Conservation (phyloP, 1,284 basidiomycete species). For the Marasmius tenuissimus region DNA sequence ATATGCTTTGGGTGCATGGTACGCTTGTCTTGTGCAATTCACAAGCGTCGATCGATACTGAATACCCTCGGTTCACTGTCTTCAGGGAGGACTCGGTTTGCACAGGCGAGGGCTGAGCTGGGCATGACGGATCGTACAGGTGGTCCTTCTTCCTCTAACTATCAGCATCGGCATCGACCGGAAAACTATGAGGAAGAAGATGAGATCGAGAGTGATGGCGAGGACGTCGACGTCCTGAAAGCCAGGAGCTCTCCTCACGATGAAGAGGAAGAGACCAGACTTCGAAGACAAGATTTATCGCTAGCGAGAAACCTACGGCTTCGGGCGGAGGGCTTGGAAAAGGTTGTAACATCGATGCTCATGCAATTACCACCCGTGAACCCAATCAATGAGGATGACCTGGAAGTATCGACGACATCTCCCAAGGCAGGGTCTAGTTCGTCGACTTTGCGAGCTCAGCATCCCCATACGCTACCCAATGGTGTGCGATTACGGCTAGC, state of each 20-base stretch:
- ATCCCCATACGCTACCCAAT: slow-evolving; percentile 70
- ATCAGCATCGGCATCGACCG: slow-evolving; percentile 60
- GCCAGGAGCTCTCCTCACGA: slow-evolving; percentile 51
- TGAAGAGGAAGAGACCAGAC: slow-evolving; percentile 59
- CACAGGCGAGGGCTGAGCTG: slow-evolving; percentile 77
- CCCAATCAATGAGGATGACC: slow-evolving; percentile 49
- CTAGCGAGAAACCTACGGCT: slow-evolving; percentile 63
- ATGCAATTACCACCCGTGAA: slow-evolving; percentile 67
- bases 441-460: slow-evolving; percentile 25
- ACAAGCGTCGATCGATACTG: background rate
- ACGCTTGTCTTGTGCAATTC: slow-evolving; percentile 13
- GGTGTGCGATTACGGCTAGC: slow-evolving; percentile 76
- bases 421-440: slow-evolving; percentile 32
- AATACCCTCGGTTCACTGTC: background rate
- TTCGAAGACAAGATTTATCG: slow-evolving; percentile 55
- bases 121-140: slow-evolving; percentile 79
- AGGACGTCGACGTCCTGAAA: slow-evolving; percentile 52
- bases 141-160: slow-evolving; percentile 55
- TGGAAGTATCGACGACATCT: slow-evolving; percentile 49
- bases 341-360: slow-evolving; percentile 76
- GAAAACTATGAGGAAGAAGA: slow-evolving; percentile 75
- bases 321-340: slow-evolving; percentile 76
- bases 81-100: slow-evolving; percentile 63
- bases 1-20: slow-evolving; percentile 80
- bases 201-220: slow-evolving; percentile 62